A percentile compares a stretch with the other conserved stretches of the same genome.
phyloP scores from a whole-genome alignment of 1,139 yeast genomes.

The Kluyveromyces marxianus region DNA sequence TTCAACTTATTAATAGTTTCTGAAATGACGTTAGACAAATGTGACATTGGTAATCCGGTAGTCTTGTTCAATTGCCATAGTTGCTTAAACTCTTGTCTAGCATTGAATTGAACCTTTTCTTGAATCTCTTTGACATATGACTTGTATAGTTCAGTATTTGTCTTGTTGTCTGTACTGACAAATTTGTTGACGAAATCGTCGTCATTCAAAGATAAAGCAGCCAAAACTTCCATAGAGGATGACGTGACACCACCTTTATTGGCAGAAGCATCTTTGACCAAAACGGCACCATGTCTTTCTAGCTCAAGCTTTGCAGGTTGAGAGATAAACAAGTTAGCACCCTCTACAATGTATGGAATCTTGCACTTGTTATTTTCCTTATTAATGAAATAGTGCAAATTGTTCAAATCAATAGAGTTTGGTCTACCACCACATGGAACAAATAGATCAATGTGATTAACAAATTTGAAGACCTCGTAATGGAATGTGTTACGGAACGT shows the following conservation, averaged over 20 bases:
- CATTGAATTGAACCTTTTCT: slow-evolving; percentile 64
- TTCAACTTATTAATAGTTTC: slow-evolving; percentile 80
- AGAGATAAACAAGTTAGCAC: slow-evolving; percentile 92
- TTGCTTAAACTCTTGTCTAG: slow-evolving; percentile 76
- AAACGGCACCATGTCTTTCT: slow-evolving; percentile 78
- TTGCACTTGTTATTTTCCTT: slow-evolving; percentile 66
- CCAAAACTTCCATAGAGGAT: slow-evolving; percentile 89
- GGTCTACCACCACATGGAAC: slow-evolving; percentile 99
- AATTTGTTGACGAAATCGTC: slow-evolving; percentile 59
- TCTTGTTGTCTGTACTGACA: slow-evolving; percentile 33
- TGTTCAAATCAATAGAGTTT: slow-evolving; percentile 85
- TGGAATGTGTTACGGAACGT: slow-evolving; percentile 92
- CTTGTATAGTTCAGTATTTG: slow-evolving; percentile 67
- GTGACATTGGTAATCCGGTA: slow-evolving; percentile 67
- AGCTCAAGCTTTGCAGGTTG: slow-evolving; percentile 85
- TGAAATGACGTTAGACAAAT: slow-evolving; percentile 78
- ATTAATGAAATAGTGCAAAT: slow-evolving; percentile 67
- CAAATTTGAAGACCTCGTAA: slow-evolving; percentile 59
- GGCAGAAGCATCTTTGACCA: slow-evolving; percentile 94
- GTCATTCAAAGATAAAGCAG: slow-evolving; percentile 88
- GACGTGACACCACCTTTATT: slow-evolving; percentile 99
- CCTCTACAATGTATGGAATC: slow-evolving; percentile 90
- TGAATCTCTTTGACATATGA: slow-evolving; percentile 82
- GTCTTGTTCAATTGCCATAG: slow-evolving; percentile 70
- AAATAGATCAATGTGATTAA: slow-evolving; percentile 66